Percentiles rank a stretch among this genome's conserved stretches.
These are phyloP conservation scores for Saccharomyces jurei DNA, from an alignment of 805 yeast genomes.

Conservation along the genomic window DNA sequence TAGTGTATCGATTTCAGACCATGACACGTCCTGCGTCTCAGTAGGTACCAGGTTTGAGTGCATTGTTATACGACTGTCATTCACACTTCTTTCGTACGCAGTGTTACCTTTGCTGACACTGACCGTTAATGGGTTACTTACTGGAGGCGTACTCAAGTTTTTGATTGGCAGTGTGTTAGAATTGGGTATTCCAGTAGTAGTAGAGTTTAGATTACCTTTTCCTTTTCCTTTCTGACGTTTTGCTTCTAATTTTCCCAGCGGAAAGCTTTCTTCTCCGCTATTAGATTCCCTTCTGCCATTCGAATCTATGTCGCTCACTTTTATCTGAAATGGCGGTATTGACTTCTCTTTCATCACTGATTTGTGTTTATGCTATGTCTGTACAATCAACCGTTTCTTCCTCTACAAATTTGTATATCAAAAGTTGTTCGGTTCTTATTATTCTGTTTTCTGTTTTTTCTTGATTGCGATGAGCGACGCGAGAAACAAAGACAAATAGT, in stretches of 20 bases:
- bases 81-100: background rate
- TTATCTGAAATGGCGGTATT: background rate
- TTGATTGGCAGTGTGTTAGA: background rate
- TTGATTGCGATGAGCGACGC: background rate
- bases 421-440: background rate
- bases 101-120: background rate
- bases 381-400: background rate
- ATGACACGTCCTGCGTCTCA: slow-evolving; percentile 46
- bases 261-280: background rate
- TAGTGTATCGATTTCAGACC: slow-evolving; percentile 82
- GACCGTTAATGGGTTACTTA: background rate
- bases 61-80: slow-evolving; percentile 18
- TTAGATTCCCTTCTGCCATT: background rate
- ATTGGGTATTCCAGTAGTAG: background rate
- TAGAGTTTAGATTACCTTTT: background rate
- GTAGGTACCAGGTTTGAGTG: background rate
- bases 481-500: background rate
- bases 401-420: background rate
- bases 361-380: background rate
- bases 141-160: background rate
- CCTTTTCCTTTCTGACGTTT: background rate
- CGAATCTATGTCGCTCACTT: background rate
- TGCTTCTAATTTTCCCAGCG: background rate
- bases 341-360: background rate
- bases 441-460: background rate